Conservation (phyloP, 148 eudicot species). For the Mesembryanthemum crystallinum region DNA sequence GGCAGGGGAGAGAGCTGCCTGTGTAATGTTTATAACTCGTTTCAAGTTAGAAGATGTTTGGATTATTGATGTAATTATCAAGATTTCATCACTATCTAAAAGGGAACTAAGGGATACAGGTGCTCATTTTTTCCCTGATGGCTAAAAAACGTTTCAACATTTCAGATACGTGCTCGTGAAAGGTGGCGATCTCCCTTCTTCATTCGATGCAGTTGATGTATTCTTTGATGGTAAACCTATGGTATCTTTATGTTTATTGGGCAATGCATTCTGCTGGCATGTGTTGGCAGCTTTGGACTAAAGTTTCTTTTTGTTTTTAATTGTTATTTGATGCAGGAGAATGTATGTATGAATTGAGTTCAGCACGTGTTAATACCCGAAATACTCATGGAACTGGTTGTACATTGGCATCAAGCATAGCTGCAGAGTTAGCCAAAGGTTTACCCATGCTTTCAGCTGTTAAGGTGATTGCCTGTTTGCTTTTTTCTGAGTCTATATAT, state of each 20-base stretch:
- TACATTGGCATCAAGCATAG: slow-evolving; percentile 91
- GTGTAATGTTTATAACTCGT: background rate
- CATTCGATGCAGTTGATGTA: slow-evolving; percentile 80
- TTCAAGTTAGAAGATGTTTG: background rate
- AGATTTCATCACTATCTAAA: too few species aligned
- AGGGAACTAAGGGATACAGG: background rate
- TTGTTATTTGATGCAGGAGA: slow-evolving; percentile 41
- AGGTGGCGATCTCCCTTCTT: slow-evolving; percentile 82
- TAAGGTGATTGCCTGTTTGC: slow-evolving; percentile 41
- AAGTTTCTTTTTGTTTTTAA: background rate
- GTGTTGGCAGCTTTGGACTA: background rate
- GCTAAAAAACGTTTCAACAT: background rate
- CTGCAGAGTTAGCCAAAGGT: slow-evolving; percentile 95
- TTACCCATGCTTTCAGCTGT: slow-evolving; percentile 72
- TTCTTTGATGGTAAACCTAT: slow-evolving; percentile 78
- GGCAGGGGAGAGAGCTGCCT: background rate
- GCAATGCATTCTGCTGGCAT: background rate
- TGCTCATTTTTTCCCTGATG: background rate
- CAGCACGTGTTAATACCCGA: slow-evolving; percentile 59
- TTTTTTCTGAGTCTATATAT: background rate
- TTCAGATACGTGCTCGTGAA: slow-evolving; percentile 90
- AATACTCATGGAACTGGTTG: slow-evolving; percentile 99
- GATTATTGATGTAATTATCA: background rate
- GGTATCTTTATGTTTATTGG: slow-evolving; percentile 7
- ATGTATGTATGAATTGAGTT: slow-evolving; percentile 63